Evolutionary conservation across 257 asterid genomes (phyloP), one percentile per base, ranked within the genome.

Genomic region (Rubia yunnanensis): DNA sequence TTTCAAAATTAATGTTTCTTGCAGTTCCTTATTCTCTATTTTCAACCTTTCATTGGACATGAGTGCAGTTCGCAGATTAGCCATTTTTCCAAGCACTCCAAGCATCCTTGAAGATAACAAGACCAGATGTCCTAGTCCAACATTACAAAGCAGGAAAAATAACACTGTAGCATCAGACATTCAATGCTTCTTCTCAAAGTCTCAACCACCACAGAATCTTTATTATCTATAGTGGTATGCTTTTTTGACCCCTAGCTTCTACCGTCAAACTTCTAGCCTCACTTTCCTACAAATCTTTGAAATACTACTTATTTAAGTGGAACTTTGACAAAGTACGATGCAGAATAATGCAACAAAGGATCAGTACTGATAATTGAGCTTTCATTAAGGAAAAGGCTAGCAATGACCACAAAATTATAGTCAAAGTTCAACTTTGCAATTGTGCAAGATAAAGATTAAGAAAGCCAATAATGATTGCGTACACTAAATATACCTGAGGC

Each of bases 401-500:
- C 24, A 52, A 52, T 15, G 22, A 5, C 63, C 63, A 1, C 15
- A 5, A 3, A 58, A 56, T 30, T 36, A 58, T 15, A 41, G 50
- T 48, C 39, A 60, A 69, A 49, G 30, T 3, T 15, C 52, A 48
- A 46, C 34, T 46, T 50, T 1, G 1, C 24, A 23, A 60, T 7
- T 49, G 13, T 36, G 64, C 61, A 69, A 46, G 48, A 58, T 49
- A 52, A 67, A 3, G 1, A 34, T 26, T 10, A 3, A 41, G 62
- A 31, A 11, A 41, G 55, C 15, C 26, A 66, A 7, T 36, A 35
- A 20, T 58, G 30, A 46, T 61, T 38, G 26, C 31, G 24, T 30
- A 32, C 15, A 4, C 52, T 20, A 41, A 30, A 65, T 49, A 17
- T 78, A 92, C 99, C 97, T 92, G 99, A 32, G 99, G 99, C 72